phyloP scores from a whole-genome alignment of 352 stramenopile species.

The Lagenidium giganteum region DNA sequence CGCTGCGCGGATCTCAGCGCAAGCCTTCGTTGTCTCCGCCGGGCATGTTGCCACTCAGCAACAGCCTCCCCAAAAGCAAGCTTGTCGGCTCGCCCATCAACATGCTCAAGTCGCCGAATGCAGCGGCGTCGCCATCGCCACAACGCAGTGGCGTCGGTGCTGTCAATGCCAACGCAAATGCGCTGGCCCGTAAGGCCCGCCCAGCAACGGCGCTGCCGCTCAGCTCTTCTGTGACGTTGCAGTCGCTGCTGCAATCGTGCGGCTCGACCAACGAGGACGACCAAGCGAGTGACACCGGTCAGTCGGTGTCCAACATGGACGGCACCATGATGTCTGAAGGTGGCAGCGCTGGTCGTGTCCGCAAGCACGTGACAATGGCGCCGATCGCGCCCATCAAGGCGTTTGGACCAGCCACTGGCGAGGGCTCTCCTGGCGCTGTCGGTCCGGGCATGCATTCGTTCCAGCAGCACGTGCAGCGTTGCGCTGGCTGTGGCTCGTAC shows the following conservation, averaged over 20 bases:
- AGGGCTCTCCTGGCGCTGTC: too few relatives aligned
- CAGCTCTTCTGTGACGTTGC: constrained; percentile 23
- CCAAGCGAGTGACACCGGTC: too few relatives aligned
- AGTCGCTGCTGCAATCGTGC: constrained; percentile 24
- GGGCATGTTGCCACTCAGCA: too few relatives aligned
- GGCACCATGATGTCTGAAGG: too few relatives aligned
- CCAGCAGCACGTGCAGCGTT: constrained; percentile 24
- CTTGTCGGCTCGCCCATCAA: constrained; percentile 10
- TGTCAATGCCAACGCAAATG: not conserved
- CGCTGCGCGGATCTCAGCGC: too few relatives aligned
- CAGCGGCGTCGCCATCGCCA: not conserved
- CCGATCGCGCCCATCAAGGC: too few relatives aligned
- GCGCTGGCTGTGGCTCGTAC: constrained; percentile 47
- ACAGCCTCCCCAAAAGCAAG: too few relatives aligned
- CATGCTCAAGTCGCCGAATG: constrained; percentile 6
- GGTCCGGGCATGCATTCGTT: not conserved
- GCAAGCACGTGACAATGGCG: too few relatives aligned
- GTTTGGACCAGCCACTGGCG: too few relatives aligned
- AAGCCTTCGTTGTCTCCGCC: too few relatives aligned
- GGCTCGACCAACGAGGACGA: not conserved
- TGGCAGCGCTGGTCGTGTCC: too few relatives aligned
- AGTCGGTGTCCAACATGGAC: too few relatives aligned
- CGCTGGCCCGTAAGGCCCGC: constrained; percentile 14
- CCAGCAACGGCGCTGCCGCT: constrained; percentile 27
- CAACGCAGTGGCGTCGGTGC: not conserved